Conservation (phyloP, 129 eudicot genomes). For the Tanacetum coccineum region DNA sequence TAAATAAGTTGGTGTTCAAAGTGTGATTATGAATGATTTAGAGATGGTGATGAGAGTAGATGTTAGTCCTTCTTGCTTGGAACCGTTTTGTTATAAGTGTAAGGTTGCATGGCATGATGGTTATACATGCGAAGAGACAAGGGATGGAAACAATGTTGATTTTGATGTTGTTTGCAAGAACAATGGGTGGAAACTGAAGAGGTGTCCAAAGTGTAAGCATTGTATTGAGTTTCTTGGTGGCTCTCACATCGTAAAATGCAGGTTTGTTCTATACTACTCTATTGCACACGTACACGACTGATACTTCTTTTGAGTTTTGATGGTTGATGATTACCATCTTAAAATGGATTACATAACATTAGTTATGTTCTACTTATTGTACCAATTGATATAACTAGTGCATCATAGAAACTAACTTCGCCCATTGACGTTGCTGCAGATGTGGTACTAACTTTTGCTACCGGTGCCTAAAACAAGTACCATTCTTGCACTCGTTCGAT, state of each 20-base stretch:
- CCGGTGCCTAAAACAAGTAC: no score
- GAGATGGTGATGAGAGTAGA: constrained; percentile 24
- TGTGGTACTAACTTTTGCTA: no score
- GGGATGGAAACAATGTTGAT: constrained; percentile 38
- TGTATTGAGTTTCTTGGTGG: constrained; percentile 25
- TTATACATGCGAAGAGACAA: constrained; percentile 44
- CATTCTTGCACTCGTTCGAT: no score
- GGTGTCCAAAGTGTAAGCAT: constrained; percentile 47
- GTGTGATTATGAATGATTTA: constrained; percentile 45
- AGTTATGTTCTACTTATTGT: no score
- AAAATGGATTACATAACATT: no score
- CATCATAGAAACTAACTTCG: no score
- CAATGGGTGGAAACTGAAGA: constrained; percentile 32
- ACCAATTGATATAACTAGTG: no score
- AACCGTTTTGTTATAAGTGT: constrained; percentile 38
- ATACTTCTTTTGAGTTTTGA: no score
- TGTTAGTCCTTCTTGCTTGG: constrained; percentile 36
- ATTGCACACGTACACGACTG: no score
- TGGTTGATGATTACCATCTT: no score
- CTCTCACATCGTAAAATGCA: background rate
- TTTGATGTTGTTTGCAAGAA: constrained; percentile 41
- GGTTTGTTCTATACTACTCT: background rate
- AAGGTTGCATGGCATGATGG: constrained; percentile 45
- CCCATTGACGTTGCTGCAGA: no score
- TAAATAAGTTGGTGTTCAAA: constrained; percentile 37